Evolutionary conservation across 1,139 yeast species (phyloP), one percentile per base, ranked within the genome.

Genomic region (Blastobotrys ciferrii): DNA sequence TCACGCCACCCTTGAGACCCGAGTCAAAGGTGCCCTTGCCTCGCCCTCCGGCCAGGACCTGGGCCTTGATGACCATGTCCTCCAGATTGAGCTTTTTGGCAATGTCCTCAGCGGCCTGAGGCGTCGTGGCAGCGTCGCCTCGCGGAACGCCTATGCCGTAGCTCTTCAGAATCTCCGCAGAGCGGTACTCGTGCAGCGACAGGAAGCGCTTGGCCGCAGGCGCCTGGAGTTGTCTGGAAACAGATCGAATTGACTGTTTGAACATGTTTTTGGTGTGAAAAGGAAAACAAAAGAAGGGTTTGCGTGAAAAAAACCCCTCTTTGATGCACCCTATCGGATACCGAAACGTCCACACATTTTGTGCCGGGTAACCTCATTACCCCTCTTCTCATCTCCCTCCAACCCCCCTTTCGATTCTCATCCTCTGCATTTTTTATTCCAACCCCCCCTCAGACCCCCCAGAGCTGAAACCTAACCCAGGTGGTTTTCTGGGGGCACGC

Each of bases 11-110:
- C 74, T 91, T 84, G 69, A 88, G 81, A 45, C 98, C 98, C 62
- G 83, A 83, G 74, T 89, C 97, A 61, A 92, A 91, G 72, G 87
- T 91, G 57, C 99, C 99, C 73, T 92, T 92, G 75, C 99, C 99
- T 74, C 99, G 85, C 67, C 99, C 99, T 74, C 99, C 99, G 53
- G 98, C 91, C 65, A 94, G 80, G 47, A 96, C 98, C 76, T 92
- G 99, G 53, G 98, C 98, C 78, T 92, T 92, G 70, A 92, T 81
- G 58, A 92, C 98, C 74, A 92, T 76, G 61, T 88, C 95, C 62
- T 82, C 81, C 58, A 87, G 76, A 60, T 82, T 71, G 64, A 72
- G 64, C 61, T 76, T 68, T 68, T 79, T 75, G 58, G 98, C 98
- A 51, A 84, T 82, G 52, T 82, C 77, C 66, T 69, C 87, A 45